phyloP scores from a whole-genome alignment of 2,329 filamentous ascomycete genomes.

The Monilinia aucupariae region DNA sequence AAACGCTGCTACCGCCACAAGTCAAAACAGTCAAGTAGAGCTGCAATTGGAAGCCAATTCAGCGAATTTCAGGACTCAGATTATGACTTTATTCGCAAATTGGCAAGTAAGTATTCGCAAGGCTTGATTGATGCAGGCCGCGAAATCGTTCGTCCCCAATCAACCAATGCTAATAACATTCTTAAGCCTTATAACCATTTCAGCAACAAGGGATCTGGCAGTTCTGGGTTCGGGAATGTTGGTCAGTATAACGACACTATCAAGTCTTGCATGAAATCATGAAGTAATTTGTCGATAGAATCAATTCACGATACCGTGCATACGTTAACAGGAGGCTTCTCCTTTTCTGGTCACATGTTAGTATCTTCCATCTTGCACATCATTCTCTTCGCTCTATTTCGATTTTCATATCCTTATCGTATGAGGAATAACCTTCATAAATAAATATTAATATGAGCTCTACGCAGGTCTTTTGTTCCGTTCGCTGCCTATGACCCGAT shows the following conservation, averaged over 20 bases:
- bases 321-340: not conserved
- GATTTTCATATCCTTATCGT: not conserved
- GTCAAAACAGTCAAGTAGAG: conserved; percentile 11
- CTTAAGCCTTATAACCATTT: conserved; percentile 13
- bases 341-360: conserved; percentile 12
- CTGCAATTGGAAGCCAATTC: conserved; percentile 11
- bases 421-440: no score
- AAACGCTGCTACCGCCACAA: not conserved
- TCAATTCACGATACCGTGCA: conserved; percentile 16
- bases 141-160: not conserved
- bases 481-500: conserved; percentile 70
- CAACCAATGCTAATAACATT: not conserved
- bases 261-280: not conserved
- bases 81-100: conserved; percentile 17
- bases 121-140: not conserved
- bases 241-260: not conserved
- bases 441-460: not conserved
- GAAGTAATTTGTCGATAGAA: conserved; percentile 7
- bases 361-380: not conserved
- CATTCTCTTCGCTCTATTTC: not conserved
- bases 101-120: conserved; percentile 8
- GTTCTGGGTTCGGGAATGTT: conserved; percentile 7
- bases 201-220: conserved; percentile 14
- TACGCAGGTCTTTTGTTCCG: conserved; percentile 47
- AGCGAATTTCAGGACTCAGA: conserved; percentile 13